These are phyloP conservation scores for Afroboletus lepidellus DNA, from an alignment of 1,284 basidiomycete genomes.

Conservation along the genomic window DNA sequence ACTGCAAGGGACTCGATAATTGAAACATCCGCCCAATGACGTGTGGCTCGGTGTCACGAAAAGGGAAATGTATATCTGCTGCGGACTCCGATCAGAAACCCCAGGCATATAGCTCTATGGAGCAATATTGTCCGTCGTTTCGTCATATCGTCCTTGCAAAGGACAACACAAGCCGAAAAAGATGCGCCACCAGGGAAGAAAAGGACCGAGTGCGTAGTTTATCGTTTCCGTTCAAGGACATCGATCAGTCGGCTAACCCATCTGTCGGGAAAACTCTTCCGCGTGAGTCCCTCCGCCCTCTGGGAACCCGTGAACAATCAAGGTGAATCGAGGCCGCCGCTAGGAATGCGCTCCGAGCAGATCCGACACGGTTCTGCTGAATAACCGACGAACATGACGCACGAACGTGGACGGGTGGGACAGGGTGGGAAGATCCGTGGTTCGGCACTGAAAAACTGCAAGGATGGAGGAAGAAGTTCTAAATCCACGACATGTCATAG, in stretches of 20 bases:
- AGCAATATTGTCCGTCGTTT: constrained; percentile 1
- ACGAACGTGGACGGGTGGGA: constrained; percentile 4
- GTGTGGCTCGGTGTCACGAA: background rate
- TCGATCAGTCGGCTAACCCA: constrained; percentile 10
- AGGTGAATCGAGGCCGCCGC: constrained; percentile 8
- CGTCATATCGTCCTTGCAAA: constrained; percentile 1
- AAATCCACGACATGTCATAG: constrained; percentile 12
- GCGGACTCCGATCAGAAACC: constrained; percentile 2
- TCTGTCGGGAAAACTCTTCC: constrained; percentile 16
- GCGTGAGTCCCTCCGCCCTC: background rate
- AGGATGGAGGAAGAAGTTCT: constrained; percentile 9
- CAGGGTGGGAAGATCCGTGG: constrained; percentile 21
- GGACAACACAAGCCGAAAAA: constrained; percentile 9
- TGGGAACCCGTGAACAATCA: constrained; percentile 9
- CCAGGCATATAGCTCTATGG: constrained; percentile 1
- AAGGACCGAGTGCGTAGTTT: constrained; percentile 8
- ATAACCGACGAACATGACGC: constrained; percentile 19
- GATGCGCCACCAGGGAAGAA: constrained; percentile 9
- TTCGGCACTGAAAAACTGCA: background rate
- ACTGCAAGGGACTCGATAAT: constrained; percentile 2
- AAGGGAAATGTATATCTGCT: constrained; percentile 3
- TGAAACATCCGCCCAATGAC: constrained; percentile 10
- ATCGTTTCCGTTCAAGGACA: constrained; percentile 6
- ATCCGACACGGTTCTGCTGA: constrained; percentile 15
- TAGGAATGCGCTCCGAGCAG: constrained; percentile 8